Conservation (phyloP, 1,284 basidiomycete species). For the Sanguinoderma infundibulare region DNA sequence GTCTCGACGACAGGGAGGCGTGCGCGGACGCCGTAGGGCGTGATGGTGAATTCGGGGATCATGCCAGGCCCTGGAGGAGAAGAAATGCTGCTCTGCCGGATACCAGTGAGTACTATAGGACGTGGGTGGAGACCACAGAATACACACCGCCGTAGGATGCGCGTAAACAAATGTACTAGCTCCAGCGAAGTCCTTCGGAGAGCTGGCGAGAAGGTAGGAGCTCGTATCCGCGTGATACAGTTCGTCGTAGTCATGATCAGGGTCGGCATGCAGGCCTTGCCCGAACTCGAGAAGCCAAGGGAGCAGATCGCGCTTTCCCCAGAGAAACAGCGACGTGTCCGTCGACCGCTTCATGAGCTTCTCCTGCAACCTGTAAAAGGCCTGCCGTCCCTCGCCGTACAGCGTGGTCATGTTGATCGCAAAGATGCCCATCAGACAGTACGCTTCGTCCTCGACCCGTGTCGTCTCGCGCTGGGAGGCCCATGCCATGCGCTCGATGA, state of each 20-base stretch:
- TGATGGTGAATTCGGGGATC: neutral
- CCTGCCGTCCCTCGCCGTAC: constrained; percentile 14
- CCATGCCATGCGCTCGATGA: constrained; percentile 19
- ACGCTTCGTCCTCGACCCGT: constrained; percentile 15
- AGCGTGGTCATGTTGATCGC: constrained; percentile 13
- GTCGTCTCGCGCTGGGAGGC: constrained; percentile 10
- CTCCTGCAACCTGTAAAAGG: constrained; percentile 15
- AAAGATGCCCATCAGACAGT: constrained; percentile 18
- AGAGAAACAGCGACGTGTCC: constrained; percentile 14
- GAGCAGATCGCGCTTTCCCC: constrained; percentile 4
- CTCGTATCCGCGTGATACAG: neutral
- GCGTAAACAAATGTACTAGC: neutral
- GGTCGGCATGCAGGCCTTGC: neutral
- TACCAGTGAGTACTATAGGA: neutral
- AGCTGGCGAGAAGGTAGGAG: neutral
- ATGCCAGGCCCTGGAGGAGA: too few relatives aligned
- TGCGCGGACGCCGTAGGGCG: neutral
- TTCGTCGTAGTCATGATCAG: neutral
- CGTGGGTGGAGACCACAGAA: neutral
- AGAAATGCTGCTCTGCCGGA: neutral
- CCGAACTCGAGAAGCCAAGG: neutral
- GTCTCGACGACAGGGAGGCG: neutral
- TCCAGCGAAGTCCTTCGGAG: neutral
- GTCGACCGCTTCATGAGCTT: constrained; percentile 12
- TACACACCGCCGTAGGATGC: neutral